Evolutionary conservation across 2,329 filamentous ascomycete species (phyloP).

Genomic region (Arachnopeziza araneosa): DNA sequence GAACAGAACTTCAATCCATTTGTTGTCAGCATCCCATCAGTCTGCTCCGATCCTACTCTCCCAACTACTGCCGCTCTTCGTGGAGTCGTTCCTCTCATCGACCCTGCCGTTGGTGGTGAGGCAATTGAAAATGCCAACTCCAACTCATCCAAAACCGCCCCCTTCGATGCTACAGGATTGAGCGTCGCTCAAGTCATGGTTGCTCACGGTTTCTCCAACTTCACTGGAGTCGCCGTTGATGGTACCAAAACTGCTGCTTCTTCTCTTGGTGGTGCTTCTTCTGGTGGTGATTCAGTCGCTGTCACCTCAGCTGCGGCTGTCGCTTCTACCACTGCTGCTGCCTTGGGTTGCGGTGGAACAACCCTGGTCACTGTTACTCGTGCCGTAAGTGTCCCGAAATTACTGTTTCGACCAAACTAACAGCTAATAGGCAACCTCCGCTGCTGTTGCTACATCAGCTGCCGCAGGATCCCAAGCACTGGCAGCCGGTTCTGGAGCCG

Average conservation of each 20-base stretch:
- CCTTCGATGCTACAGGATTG: slow-evolving; percentile 53
- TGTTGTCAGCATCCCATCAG: slow-evolving; percentile 50
- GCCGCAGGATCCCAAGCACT: neutral
- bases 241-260: slow-evolving; percentile 33
- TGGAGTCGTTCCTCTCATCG: slow-evolving; percentile 62
- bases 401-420: slow-evolving; percentile 5
- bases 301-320: neutral
- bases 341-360: neutral
- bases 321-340: neutral
- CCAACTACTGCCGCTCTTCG: slow-evolving; percentile 56
- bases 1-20: slow-evolving; percentile 73
- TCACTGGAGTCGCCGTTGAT: slow-evolving; percentile 39
- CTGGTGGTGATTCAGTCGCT: slow-evolving; percentile 9
- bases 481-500: slow-evolving; percentile 5
- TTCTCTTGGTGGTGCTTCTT: slow-evolving; percentile 14
- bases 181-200: slow-evolving; percentile 60
- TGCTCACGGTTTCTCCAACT: slow-evolving; percentile 58
- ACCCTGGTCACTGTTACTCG: slow-evolving; percentile 4
- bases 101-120: slow-evolving; percentile 55
- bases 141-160: slow-evolving; percentile 43
- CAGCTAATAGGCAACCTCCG: slow-evolving; percentile 5
- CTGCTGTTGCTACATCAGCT: slow-evolving; percentile 1
- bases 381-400: neutral
- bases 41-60: slow-evolving; percentile 59
- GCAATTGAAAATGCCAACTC: slow-evolving; percentile 57